Conservation (phyloP, 2,329 filamentous ascomycete genomes). For the Fusarium pseudocircinatum region DNA sequence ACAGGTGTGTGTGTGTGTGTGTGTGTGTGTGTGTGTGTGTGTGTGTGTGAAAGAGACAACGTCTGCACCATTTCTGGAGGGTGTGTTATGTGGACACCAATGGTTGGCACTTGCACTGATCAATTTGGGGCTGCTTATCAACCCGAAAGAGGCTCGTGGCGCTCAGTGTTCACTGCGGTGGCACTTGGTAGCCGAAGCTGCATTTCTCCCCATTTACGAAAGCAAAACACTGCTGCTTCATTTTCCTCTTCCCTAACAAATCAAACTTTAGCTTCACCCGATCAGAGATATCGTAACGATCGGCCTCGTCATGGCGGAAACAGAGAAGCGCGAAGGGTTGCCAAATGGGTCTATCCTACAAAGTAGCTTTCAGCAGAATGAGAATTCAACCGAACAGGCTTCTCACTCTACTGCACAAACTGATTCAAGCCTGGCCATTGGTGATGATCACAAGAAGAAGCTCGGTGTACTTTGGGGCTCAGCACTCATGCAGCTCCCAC, state of each 20-base stretch:
- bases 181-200: no score
- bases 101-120: not conserved
- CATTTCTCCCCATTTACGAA: not conserved
- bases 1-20: not conserved
- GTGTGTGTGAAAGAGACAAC: not conserved
- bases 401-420: not conserved
- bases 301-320: not conserved
- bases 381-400: not conserved
- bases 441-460: not conserved
- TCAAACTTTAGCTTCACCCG: not conserved
- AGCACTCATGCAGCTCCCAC: not conserved
- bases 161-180: not conserved
- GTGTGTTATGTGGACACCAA: not conserved
- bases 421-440: rapidly evolving
- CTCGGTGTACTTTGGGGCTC: not conserved
- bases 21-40: no score
- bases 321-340: not conserved
- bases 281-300: not conserved
- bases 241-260: not conserved
- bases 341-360: not conserved
- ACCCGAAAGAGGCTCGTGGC: not conserved
- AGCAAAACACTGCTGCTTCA: not conserved
- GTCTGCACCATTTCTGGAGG: not conserved
- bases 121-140: not conserved
- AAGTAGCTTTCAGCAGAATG: not conserved